These are phyloP conservation scores for Tetraselmis chui DNA, from an alignment of 139 green algal species.

Conservation along the genomic window DNA sequence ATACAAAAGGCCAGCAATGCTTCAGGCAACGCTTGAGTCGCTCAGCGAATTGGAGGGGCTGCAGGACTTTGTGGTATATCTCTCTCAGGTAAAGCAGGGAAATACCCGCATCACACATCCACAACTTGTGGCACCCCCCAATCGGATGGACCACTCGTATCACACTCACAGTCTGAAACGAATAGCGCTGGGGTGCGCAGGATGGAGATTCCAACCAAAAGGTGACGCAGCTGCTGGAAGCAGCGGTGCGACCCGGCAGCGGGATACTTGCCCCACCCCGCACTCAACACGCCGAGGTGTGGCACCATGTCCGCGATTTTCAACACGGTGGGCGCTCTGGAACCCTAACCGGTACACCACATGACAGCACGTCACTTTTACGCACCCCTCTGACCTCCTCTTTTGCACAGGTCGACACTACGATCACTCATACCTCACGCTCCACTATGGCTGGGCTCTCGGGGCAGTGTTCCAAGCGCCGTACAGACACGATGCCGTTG, in stretches of 20 bases:
- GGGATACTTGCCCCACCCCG: background rate
- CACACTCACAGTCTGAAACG: too few relatives aligned
- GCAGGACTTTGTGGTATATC: slow-evolving; percentile 22
- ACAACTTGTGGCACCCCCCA: too few relatives aligned
- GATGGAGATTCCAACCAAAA: background rate
- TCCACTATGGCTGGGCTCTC: slow-evolving; percentile 41
- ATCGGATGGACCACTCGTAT: too few relatives aligned
- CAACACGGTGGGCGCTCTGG: slow-evolving; percentile 7
- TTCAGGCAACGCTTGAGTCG: slow-evolving; percentile 27
- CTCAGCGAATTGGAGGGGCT: slow-evolving; percentile 23
- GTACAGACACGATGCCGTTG: slow-evolving; percentile 24
- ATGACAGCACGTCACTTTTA: too few relatives aligned
- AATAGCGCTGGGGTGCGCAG: too few relatives aligned
- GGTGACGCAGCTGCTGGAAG: background rate
- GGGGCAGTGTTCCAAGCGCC: slow-evolving; percentile 20
- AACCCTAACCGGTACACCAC: too few relatives aligned
- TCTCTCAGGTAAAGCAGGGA: slow-evolving; percentile 28
- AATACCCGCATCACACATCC: background rate
- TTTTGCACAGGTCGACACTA: slow-evolving; percentile 26
- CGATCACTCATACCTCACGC: slow-evolving; percentile 30
- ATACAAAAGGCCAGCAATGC: background rate
- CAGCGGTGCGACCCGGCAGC: background rate
- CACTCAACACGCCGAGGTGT: background rate
- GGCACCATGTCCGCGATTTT: background rate
- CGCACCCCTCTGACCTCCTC: too few relatives aligned